Base-by-base conservation (phyloP, 2,329 filamentous ascomycete genomes). In the Hypoxylon sp. region DNA sequence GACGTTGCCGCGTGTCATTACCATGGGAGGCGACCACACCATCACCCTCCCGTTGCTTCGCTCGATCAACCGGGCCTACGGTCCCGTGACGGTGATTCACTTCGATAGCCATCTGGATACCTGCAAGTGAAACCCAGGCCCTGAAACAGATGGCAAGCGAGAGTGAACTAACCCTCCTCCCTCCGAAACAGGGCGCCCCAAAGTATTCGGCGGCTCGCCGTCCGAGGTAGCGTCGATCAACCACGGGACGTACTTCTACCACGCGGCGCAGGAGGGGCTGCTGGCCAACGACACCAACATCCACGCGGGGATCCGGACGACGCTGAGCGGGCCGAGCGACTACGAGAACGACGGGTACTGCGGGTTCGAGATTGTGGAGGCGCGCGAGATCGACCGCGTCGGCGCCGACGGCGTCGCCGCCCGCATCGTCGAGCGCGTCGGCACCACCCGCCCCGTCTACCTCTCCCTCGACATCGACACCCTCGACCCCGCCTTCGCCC, bases 231-330 rank as follows among this genome's bases (percentile, higher is more conserved):
- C 91, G 17, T 82, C 82, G 63, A 88, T 96, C 77, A 96, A 95
- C 77, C 90, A 95, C 76, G 91, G 91, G 37, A 95, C 91, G 1
- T 95, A 95, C 78, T 96, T 96, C 77, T 95, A 88, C 77, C 90
- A 94, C 72, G 91, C 91, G 0, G 77, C 88, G 0, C 84, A 87
- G 75, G 90, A 95, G 72, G 91, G 91, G 2, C 79, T 95, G 13
- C 79, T 96, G 17, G 82, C 82, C 61, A 96, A 95, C 70, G 89
- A 95, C 78, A 89, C 85, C 65, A 94, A 92, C 76, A 92, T 96
- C 74, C 91, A 96, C 72, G 91, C 90, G 13, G 91, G 91, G 33
- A 95, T 96, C 73, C 86, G 91, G 53, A 95, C 91, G 0, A 95
- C 90, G 2, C 80, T 95, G 15, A 89, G 85, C 57, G 90, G 90